These are phyloP conservation scores for Trichophyton verrucosum DNA, from an alignment of 2,329 filamentous ascomycete species.

Conservation along the genomic window DNA sequence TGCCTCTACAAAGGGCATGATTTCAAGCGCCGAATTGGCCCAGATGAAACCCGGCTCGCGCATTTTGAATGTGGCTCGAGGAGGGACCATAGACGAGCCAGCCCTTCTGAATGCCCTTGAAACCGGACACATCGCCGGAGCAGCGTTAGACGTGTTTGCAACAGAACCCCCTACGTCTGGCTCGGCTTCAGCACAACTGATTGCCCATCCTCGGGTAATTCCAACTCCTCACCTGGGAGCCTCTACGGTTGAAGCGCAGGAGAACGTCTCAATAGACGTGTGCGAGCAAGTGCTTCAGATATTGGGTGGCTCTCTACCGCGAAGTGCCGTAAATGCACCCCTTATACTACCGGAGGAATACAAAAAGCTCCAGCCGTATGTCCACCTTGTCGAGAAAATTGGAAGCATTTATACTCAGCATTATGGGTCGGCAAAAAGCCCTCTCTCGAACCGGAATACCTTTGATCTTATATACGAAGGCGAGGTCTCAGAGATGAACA, in stretches of 20 bases:
- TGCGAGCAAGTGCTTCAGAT: constrained; percentile 69
- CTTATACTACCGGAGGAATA: constrained; percentile 73
- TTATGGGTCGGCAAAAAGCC: constrained; percentile 36
- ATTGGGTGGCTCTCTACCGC: constrained; percentile 58
- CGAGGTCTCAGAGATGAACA: constrained; percentile 56
- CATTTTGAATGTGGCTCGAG: constrained; percentile 67
- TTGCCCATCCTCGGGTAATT: constrained; percentile 58
- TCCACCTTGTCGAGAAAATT: constrained; percentile 65
- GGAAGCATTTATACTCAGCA: constrained; percentile 69
- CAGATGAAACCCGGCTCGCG: constrained; percentile 62
- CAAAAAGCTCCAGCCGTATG: constrained; percentile 62
- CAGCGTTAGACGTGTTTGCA: constrained; percentile 69
- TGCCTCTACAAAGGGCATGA: constrained; percentile 62
- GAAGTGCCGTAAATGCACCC: constrained; percentile 66
- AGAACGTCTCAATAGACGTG: constrained; percentile 72
- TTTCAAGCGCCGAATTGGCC: constrained; percentile 53
- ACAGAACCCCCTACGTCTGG: constrained; percentile 56
- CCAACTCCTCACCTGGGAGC: constrained; percentile 70
- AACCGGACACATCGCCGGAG: constrained; percentile 58
- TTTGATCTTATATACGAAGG: constrained; percentile 72
- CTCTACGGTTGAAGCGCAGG: constrained; percentile 69
- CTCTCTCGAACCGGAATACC: constrained; percentile 46
- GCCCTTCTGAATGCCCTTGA: constrained; percentile 60
- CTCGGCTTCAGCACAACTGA: constrained; percentile 50
- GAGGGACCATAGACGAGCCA: constrained; percentile 66